phyloP scores from a whole-genome alignment of 2,329 filamentous ascomycete genomes.

The Hymenoscyphus repandus region DNA sequence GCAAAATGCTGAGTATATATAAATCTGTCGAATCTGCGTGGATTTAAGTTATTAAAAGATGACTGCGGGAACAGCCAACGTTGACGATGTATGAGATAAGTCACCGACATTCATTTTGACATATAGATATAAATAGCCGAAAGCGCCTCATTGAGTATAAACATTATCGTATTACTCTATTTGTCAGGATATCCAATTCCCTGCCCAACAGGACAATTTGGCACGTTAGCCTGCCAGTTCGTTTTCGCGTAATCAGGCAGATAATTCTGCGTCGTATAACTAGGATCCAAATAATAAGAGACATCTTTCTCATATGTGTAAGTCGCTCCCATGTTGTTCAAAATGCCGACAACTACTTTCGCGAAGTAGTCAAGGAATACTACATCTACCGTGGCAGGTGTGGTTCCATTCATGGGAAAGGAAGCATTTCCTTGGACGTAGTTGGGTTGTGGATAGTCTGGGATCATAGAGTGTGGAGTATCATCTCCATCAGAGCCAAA shows the following conservation, averaged over 20 bases:
- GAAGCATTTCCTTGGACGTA: conserved; percentile 65
- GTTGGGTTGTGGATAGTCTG: conserved; percentile 74
- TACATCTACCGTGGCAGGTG: conserved; percentile 70
- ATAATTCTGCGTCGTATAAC: conserved; percentile 30
- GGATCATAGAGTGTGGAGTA: conserved; percentile 69
- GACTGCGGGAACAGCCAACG: too few relatives aligned
- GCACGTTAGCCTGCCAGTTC: conserved; percentile 26
- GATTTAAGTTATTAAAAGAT: too few relatives aligned
- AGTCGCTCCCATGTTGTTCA: conserved; percentile 42
- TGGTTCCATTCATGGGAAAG: conserved; percentile 47
- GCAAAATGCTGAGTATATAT: too few relatives aligned
- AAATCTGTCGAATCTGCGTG: too few relatives aligned
- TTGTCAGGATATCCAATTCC: conserved; percentile 19
- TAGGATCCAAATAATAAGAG: conserved; percentile 27
- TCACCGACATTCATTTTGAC: too few relatives aligned
- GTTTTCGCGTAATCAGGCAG: conserved; percentile 31
- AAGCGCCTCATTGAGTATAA: too few relatives aligned
- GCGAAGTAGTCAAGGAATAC: conserved; percentile 89
- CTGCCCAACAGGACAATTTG: conserved; percentile 26
- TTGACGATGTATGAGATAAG: too few relatives aligned
- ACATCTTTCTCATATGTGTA: conserved; percentile 26
- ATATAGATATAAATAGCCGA: too few relatives aligned
- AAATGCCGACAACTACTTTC: conserved; percentile 68
- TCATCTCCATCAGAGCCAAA: conserved; percentile 81
- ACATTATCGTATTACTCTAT: not conserved